Evolutionary conservation across 2,329 filamentous ascomycete species (phyloP).

Genomic region (Trichoderma sp.): DNA sequence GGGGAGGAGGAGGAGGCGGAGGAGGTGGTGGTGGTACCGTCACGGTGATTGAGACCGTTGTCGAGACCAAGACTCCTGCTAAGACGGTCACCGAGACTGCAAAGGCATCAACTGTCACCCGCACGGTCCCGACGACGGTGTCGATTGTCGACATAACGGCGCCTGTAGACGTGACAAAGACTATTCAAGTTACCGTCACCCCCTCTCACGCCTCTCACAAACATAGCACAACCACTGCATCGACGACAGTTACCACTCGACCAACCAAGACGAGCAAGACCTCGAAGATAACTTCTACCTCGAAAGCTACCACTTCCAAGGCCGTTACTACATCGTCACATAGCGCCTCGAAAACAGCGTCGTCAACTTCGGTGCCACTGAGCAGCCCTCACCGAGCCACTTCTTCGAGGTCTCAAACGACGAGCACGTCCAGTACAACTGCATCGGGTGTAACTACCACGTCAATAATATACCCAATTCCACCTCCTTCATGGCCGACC

Average conservation of each 20-base stretch:
- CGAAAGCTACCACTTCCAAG: neutral
- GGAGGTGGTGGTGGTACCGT: conserved; percentile 28
- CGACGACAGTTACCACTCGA: neutral
- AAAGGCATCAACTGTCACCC: conserved; percentile 33
- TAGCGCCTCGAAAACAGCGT: neutral
- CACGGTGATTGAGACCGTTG: conserved; percentile 40
- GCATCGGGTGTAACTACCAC: neutral
- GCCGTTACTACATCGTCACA: neutral
- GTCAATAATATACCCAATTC: neutral
- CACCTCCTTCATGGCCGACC: neutral
- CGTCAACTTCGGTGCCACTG: neutral
- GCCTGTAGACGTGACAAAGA: conserved; percentile 27
- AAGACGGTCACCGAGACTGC: conserved; percentile 34
- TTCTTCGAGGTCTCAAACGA: neutral
- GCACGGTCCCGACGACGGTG: conserved; percentile 33
- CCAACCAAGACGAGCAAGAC: neutral
- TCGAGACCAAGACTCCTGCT: conserved; percentile 30
- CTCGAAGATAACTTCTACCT: neutral
- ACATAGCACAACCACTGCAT: conserved; percentile 10
- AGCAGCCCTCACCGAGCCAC: neutral
- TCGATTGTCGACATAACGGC: conserved; percentile 35
- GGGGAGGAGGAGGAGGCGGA: conserved; percentile 18
- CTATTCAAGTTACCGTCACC: conserved; percentile 32
- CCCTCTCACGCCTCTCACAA: conserved; percentile 26
- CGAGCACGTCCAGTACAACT: neutral